Percentiles rank a stretch among this genome's conserved stretches.
Evolutionary conservation across 2,329 filamentous ascomycete species (phyloP).

Genomic region (Blumeria graminis): DNA sequence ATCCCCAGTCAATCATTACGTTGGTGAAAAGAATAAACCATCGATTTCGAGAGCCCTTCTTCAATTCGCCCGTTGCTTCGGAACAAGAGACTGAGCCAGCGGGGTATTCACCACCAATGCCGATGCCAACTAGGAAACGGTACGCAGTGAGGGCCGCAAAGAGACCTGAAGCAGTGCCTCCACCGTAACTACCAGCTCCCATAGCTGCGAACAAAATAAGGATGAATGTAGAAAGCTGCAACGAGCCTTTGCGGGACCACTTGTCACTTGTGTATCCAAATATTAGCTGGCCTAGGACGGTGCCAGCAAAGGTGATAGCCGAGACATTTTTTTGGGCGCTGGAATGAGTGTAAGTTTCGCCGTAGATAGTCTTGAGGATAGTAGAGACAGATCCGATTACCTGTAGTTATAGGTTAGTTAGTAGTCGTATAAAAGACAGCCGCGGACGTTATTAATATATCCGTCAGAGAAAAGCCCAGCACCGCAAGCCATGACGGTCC

Average conservation of each 20-base stretch:
- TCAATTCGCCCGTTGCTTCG: conserved; percentile 64
- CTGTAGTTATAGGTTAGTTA: conserved; percentile 17
- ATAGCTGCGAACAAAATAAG: conserved; percentile 69
- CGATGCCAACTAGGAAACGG: conserved; percentile 58
- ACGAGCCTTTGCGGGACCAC: conserved; percentile 62
- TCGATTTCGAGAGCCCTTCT: conserved; percentile 55
- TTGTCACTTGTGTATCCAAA: conserved; percentile 68
- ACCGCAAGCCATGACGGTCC: conserved; percentile 62
- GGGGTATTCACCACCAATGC: conserved; percentile 66
- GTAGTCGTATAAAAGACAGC: background rate
- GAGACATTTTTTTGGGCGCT: conserved; percentile 49
- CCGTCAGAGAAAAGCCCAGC: conserved; percentile 80
- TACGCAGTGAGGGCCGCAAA: conserved; percentile 61
- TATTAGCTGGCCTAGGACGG: conserved; percentile 55
- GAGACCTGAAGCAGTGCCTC: conserved; percentile 43
- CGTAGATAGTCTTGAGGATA: conserved; percentile 45
- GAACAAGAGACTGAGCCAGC: conserved; percentile 66
- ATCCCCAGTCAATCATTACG: conserved; percentile 65
- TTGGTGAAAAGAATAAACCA: conserved; percentile 89
- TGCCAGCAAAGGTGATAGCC: conserved; percentile 69
- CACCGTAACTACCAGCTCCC: conserved; percentile 50
- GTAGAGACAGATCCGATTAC: conserved; percentile 78
- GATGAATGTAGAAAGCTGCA: conserved; percentile 61
- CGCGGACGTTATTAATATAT: conserved; percentile 59
- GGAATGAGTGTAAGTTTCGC: conserved; percentile 40